Conservation (phyloP, 306 rosid genomes). For the Pyrus communis region DNA sequence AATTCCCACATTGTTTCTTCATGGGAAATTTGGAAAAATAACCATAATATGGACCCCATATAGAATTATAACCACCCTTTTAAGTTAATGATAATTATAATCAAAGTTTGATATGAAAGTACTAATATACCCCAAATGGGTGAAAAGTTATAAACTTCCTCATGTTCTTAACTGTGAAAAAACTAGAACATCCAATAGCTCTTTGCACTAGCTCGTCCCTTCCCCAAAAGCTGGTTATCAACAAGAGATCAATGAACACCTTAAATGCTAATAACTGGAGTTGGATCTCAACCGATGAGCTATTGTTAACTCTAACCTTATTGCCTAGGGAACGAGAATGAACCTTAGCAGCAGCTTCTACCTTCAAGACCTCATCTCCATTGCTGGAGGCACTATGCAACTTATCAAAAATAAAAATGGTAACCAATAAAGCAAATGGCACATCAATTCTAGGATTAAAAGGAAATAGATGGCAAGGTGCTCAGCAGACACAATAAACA, state of each 20-base stretch:
- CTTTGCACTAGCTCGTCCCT: constrained; percentile 13
- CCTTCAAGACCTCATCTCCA: constrained; percentile 80
- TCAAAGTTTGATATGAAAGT: too few species aligned
- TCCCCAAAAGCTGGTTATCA: constrained; percentile 69
- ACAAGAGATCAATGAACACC: constrained; percentile 61
- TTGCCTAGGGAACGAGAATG: constrained; percentile 59
- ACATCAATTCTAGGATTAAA: background rate
- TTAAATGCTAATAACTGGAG: constrained; percentile 77
- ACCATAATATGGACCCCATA: too few species aligned
- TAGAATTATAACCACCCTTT: too few species aligned
- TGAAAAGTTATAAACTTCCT: too few species aligned
- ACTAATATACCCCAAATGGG: too few species aligned
- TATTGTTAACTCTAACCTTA: constrained; percentile 37
- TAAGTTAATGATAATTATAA: too few species aligned
- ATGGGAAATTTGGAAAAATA: too few species aligned
- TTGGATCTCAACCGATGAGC: constrained; percentile 57
- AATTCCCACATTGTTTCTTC: background rate
- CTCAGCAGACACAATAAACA: too few species aligned
- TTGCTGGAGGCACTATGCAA: constrained; percentile 71
- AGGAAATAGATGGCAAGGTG: too few species aligned
- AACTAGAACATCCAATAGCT: too few species aligned
- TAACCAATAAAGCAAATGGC: background rate
- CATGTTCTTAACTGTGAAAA: too few species aligned
- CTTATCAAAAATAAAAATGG: constrained; percentile 29
- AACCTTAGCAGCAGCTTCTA: constrained; percentile 72